phyloP scores from a whole-genome alignment of 139 green algal genomes.

The Micractinium sp. region DNA sequence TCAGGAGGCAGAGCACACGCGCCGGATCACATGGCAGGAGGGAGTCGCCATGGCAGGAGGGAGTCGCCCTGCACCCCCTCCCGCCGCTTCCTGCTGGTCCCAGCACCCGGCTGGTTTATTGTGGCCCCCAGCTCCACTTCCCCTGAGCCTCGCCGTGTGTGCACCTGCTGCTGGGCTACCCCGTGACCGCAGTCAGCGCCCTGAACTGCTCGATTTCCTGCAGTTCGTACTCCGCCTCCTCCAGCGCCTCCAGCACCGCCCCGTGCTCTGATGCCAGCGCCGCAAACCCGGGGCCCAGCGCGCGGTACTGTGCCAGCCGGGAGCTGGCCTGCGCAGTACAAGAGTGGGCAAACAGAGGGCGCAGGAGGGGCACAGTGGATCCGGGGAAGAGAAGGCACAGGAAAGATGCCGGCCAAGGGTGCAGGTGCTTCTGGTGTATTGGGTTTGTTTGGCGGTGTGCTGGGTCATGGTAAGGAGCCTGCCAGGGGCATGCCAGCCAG shows the following conservation, averaged over 20 bases:
- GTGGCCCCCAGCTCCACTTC: no score
- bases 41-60: no score
- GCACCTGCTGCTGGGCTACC: background rate
- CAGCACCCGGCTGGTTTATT: no score
- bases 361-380: background rate
- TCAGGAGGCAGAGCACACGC: no score
- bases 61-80: no score
- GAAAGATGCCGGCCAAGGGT: background rate
- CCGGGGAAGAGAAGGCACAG: background rate
- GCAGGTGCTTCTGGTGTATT: background rate
- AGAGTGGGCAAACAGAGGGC: background rate
- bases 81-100: no score
- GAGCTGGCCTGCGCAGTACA: constrained; percentile 4
- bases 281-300: constrained; percentile 8
- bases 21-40: no score
- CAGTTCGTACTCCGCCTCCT: constrained; percentile 24
- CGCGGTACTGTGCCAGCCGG: constrained; percentile 7
- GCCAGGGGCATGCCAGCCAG: no score
- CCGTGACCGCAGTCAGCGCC: background rate
- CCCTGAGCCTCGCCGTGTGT: no score
- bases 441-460: background rate
- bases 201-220: constrained; percentile 20
- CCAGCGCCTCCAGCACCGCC: background rate
- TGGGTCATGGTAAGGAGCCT: background rate
- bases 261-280: constrained; percentile 8